Base-by-base conservation (phyloP, 2,329 filamentous ascomycete species). In the Mariannaea elegans region DNA sequence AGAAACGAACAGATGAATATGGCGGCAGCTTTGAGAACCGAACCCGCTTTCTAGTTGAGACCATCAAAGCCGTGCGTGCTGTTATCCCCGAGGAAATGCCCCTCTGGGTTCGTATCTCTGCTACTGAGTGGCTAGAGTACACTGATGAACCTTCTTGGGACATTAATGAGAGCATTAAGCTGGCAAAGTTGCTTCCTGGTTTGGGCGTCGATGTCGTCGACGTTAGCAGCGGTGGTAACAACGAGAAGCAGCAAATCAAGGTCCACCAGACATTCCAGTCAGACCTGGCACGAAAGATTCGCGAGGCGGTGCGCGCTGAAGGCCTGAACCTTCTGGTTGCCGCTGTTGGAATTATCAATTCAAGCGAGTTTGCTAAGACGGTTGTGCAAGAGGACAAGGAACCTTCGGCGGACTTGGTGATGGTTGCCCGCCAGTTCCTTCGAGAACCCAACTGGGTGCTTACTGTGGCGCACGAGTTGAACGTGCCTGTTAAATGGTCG, bases 201-300 rank as follows among this genome's bases (percentile, higher is more conserved):
- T 80, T 83, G 12, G 94, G 94, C 27, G 84, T 97, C 41, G 94
- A 97, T 73, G 80, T 97, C 14, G 82, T 97, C 27, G 94, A 97
- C 73, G 87, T 97, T 57, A 93, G 89, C 67, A 89, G 88, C 1
- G 92, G 88, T 31, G 94, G 91, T 36, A 90, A 91, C 72, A 84
- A 87, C 72, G 75, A 80, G 32, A 73, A 76, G 42, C 88, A 91
- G 72, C 80, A 87, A 72, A 86, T 92, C 64, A 76, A 84, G 18
- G 69, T 82, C 12, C 83, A 85, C 42, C 84, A 87, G 57, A 87
- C 88, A 1, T 94, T 91, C 81, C 93, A 97, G 79, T 84, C 88
- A 19, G 86, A 88, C 38, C 86, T 95, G 54, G 90, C 92, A 0
- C 86, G 87, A 45, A 80, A 83, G 29, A 86, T 96, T 63, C 92